Percentiles rank a stretch among this genome's conserved stretches.
Conservation (phyloP, 2,329 filamentous ascomycete genomes). For the Arthrobotrys iridis region DNA sequence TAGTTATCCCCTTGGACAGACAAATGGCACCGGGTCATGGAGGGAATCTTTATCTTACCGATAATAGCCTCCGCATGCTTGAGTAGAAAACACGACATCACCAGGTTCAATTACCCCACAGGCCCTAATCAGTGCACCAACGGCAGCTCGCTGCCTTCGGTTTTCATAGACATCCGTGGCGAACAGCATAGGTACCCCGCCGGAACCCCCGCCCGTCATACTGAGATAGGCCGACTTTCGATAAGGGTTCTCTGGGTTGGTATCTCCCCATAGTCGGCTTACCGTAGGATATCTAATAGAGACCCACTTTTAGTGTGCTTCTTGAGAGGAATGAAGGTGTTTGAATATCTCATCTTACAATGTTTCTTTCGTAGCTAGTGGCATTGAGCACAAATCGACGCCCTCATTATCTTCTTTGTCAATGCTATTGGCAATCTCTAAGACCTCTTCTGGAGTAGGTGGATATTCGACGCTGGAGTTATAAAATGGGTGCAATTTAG, state of each 20-base stretch:
- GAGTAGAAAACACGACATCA: conserved; percentile 63
- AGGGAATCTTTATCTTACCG: conserved; percentile 60
- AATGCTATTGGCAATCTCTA: conserved; percentile 3
- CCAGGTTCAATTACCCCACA: conserved; percentile 59
- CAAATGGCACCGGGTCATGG: background rate
- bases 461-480: conserved; percentile 31
- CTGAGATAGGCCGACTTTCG: conserved; percentile 62
- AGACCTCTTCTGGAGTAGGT: conserved; percentile 20
- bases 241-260: conserved; percentile 57
- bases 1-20: background rate
- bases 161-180: conserved; percentile 63
- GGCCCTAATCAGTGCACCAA: conserved; percentile 60
- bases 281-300: conserved; percentile 60
- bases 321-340: background rate
- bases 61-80: conserved; percentile 61
- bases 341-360: conserved; percentile 25
- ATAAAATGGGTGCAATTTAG: conserved; percentile 39
- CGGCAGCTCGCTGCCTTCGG: conserved; percentile 61
- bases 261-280: conserved; percentile 61
- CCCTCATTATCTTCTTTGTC: background rate
- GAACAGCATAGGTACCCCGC: conserved; percentile 61
- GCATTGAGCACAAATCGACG: conserved; percentile 13
- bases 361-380: conserved; percentile 21
- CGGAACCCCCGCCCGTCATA: conserved; percentile 61
- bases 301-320: background rate